A percentile compares a stretch with the other conserved stretches of the same genome.
Evolutionary conservation across 208 protist genomes (phyloP).

Genomic region (Jaenimonas drosophilae): DNA sequence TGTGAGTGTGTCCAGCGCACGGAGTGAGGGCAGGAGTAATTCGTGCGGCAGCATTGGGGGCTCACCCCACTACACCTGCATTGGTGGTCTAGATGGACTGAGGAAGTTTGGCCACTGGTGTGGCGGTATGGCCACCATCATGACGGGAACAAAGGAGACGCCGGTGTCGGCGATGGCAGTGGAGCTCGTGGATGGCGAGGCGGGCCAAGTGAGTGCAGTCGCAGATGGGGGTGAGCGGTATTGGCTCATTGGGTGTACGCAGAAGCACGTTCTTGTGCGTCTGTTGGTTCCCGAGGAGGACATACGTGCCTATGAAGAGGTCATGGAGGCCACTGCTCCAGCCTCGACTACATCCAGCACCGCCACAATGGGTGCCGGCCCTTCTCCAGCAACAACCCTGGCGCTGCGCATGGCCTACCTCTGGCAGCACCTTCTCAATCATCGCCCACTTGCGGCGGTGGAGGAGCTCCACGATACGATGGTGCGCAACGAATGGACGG

Average conservation of each 20-base stretch:
- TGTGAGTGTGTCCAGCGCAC: not conserved
- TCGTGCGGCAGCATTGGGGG: not conserved
- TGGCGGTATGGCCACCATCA: constrained; percentile 17
- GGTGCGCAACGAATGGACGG: constrained; percentile 17
- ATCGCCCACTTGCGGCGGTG: not conserved
- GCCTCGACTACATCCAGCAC: not conserved
- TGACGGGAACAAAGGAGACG: constrained; percentile 17
- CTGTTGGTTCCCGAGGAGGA: constrained; percentile 61
- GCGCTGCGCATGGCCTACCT: constrained; percentile 33
- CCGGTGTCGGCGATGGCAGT: constrained; percentile 23
- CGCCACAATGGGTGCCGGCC: not conserved
- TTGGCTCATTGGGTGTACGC: constrained; percentile 57
- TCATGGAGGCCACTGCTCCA: not conserved
- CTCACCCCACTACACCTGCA: constrained; percentile 3
- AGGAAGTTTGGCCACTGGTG: constrained; percentile 67
- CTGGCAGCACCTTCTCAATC: constrained; percentile 28
- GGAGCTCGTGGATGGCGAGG: constrained; percentile 63
- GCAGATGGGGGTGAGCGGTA: constrained; percentile 26
- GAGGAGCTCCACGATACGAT: constrained; percentile 28
- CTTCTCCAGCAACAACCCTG: constrained; percentile 7
- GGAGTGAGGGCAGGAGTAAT: not conserved
- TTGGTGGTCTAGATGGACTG: constrained; percentile 37
- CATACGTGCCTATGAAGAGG: constrained; percentile 20
- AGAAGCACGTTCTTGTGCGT: constrained; percentile 48
- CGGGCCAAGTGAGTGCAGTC: constrained; percentile 52